phyloP scores from a whole-genome alignment of 2,329 filamentous ascomycete species.

The Colletotrichum endophyticum region DNA sequence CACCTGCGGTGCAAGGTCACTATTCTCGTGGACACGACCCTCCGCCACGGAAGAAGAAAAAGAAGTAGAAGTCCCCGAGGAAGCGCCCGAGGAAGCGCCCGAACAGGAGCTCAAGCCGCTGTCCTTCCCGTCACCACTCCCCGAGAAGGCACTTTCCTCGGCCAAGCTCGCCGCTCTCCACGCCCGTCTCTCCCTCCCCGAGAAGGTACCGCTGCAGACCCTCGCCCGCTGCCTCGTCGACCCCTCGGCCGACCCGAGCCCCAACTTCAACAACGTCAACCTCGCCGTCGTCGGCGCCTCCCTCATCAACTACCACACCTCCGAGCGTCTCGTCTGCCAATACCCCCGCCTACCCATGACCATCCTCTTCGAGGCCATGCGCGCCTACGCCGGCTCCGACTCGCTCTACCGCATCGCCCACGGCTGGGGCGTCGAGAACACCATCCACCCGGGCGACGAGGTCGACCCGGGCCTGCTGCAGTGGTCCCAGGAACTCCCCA shows the following conservation, averaged over 20 bases:
- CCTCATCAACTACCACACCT: conserved; percentile 85
- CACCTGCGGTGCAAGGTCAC: conserved; percentile 2
- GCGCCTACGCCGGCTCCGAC: conserved; percentile 79
- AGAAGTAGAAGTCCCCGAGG: conserved; percentile 25
- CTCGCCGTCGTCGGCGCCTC: conserved; percentile 82
- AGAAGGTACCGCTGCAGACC: conserved; percentile 82
- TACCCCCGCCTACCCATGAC: conserved; percentile 90
- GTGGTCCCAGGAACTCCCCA: conserved; percentile 61
- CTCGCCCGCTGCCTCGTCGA: conserved; percentile 88
- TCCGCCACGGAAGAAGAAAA: not conserved
- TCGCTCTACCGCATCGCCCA: conserved; percentile 75
- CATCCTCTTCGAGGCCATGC: conserved; percentile 86
- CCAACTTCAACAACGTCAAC: conserved; percentile 86
- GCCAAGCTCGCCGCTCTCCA: conserved; percentile 93
- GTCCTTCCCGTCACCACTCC: conserved; percentile 71
- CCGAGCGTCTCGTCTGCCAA: conserved; percentile 85
- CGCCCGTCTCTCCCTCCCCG: conserved; percentile 82
- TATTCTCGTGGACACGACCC: not conserved
- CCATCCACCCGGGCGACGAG: conserved; percentile 86
- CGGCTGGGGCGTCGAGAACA: conserved; percentile 91
- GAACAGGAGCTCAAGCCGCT: conserved; percentile 37
- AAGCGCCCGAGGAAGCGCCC: conserved; percentile 32
- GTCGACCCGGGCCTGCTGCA: conserved; percentile 92
- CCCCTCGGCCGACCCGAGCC: conserved; percentile 79
- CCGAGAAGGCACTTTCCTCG: conserved; percentile 70